Percentiles rank a stretch among this genome's conserved stretches.
phyloP scores from a whole-genome alignment of 768 basidiomycete species.

The Tricholoma bakamatsutake region DNA sequence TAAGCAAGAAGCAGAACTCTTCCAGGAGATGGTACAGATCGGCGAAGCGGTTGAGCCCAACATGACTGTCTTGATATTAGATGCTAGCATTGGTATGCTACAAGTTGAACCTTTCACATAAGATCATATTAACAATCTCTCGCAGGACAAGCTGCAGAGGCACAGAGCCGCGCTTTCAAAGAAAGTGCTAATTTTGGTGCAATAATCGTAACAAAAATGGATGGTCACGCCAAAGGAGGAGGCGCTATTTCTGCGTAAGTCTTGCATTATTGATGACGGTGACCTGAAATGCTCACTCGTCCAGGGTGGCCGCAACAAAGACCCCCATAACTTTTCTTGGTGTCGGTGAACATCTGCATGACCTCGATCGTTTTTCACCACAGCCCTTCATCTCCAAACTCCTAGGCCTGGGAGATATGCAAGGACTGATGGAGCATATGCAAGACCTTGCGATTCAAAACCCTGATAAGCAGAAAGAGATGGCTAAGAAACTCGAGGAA shows the following conservation, averaged over 20 bases:
- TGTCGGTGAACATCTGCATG: conserved; percentile 95
- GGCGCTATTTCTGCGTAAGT: conserved; percentile 98
- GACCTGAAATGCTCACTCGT: conserved; percentile 6
- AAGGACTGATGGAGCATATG: conserved; percentile 98
- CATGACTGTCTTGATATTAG: conserved; percentile 93
- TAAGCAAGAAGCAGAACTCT: conserved; percentile 94
- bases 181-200: conserved; percentile 97
- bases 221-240: conserved; percentile 98
- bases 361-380: conserved; percentile 93
- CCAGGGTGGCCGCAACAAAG: conserved; percentile 94
- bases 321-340: conserved; percentile 99
- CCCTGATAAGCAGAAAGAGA: conserved; percentile 96
- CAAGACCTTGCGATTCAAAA: conserved; percentile 91
- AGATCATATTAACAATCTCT: conserved; percentile 1
- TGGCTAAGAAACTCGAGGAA: conserved; percentile 95
- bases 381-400: conserved; percentile 97
- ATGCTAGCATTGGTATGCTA: conserved; percentile 85
- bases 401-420: conserved; percentile 92
- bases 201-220: conserved; percentile 99
- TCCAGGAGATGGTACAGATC: conserved; percentile 98
- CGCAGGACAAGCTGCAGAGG: conserved; percentile 93
- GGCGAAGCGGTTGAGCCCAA: conserved; percentile 89
- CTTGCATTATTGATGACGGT: neutral
- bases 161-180: conserved; percentile 95
- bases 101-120: neutral